These are phyloP conservation scores for Salix caprea DNA, from an alignment of 345 rosid species.

Conservation along the genomic window DNA sequence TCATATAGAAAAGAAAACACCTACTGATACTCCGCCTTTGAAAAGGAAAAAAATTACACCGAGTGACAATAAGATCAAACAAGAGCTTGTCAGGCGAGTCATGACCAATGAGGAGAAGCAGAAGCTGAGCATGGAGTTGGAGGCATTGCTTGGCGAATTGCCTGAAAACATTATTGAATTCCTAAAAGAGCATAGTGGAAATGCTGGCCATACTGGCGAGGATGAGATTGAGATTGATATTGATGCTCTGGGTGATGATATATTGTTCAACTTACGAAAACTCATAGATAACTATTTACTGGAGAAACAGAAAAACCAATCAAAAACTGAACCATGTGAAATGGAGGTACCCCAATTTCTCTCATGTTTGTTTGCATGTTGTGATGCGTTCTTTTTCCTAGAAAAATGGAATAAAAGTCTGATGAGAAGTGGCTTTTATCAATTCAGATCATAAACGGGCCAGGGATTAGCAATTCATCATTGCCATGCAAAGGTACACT, in stretches of 20 bases:
- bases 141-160: slow-evolving; percentile 41
- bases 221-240: slow-evolving; percentile 90
- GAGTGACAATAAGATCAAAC: slow-evolving; percentile 30
- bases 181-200: slow-evolving; percentile 57
- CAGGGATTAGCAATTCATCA: slow-evolving; percentile 65
- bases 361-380: slow-evolving; percentile 7
- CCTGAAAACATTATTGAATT: slow-evolving; percentile 71
- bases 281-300: slow-evolving; percentile 65
- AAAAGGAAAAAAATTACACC: slow-evolving; percentile 42
- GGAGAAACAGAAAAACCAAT: slow-evolving; percentile 46
- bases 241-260: slow-evolving; percentile 58
- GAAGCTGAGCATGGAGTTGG: slow-evolving; percentile 13
- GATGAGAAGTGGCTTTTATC: slow-evolving; percentile 12
- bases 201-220: slow-evolving; percentile 52
- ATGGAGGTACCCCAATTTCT: slow-evolving; percentile 54
- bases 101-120: slow-evolving; percentile 19
- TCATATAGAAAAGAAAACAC: slow-evolving; percentile 22
- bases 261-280: slow-evolving; percentile 58
- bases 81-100: slow-evolving; percentile 36
- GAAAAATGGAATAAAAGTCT: slow-evolving; percentile 11
- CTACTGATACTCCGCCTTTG: slow-evolving; percentile 18
- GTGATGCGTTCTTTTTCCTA: not conserved
- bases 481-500: slow-evolving; percentile 54
- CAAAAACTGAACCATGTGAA: slow-evolving; percentile 60
- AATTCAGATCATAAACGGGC: slow-evolving; percentile 54